Percentiles rank a stretch among this genome's conserved stretches.
Conservation (phyloP, 2,329 filamentous ascomycete genomes). For the Exophiala sp. region DNA sequence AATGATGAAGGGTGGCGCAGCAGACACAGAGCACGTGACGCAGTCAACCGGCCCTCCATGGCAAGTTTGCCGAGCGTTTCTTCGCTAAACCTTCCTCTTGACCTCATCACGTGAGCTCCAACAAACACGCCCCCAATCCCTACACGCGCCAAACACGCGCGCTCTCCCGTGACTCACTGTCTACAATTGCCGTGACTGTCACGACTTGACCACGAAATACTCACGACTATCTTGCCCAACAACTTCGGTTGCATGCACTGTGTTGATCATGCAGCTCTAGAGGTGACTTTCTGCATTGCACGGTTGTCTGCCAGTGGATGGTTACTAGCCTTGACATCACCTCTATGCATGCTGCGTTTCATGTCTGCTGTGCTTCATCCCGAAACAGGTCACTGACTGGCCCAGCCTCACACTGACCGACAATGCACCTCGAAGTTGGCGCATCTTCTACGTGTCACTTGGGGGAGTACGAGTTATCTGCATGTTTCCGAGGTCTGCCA, state of each 20-base stretch:
- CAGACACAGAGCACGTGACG: neutral
- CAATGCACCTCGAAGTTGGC: constrained; percentile 9
- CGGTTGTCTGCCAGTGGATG: neutral
- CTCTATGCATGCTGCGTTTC: constrained; percentile 18
- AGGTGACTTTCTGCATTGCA: constrained; percentile 5
- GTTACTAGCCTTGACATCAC: constrained; percentile 11
- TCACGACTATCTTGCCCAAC: constrained; percentile 21
- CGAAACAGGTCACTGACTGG: constrained; percentile 22
- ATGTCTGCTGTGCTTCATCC: constrained; percentile 8
- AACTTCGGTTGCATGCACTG: constrained; percentile 23
- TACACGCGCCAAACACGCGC: constrained; percentile 8
- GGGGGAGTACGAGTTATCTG: neutral
- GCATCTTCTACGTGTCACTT: constrained; percentile 2
- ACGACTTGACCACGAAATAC: constrained; percentile 15
- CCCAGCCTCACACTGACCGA: constrained; percentile 9
- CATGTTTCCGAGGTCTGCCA: constrained; percentile 8
- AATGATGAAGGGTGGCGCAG: neutral
- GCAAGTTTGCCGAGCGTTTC: neutral
- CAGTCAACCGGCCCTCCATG: neutral
- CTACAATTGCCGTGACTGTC: constrained; percentile 8
- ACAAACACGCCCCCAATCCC: neutral
- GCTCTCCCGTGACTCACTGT: constrained; percentile 10
- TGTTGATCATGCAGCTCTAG: constrained; percentile 9
- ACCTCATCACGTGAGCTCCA: neutral
- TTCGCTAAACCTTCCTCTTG: neutral